Evolutionary conservation across 176 grass and related monocot species (phyloP), one percentile per base, ranked within the genome.

Genomic region (Melocanna baccifera): DNA sequence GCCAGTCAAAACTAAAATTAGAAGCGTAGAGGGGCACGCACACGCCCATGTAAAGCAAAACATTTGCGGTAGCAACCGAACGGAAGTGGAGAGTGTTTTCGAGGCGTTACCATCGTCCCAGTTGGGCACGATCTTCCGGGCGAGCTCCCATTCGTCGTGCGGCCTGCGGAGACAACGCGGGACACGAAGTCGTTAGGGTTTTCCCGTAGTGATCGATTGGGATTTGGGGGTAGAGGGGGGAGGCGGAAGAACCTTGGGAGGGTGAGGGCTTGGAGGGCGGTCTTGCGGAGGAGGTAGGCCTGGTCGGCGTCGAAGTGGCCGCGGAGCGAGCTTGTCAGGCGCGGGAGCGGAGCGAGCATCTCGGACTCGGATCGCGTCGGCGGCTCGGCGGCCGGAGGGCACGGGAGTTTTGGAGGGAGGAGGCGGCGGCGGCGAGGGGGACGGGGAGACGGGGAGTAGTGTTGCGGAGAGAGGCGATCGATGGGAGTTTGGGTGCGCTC

Each of bases 261-360:
- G 46, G 79, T 78, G 77, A 94, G 96, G 16, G 84, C 89, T 67
- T 85, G 91, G 72, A 98, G 93, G 67, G 88, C 80, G 71, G 87
- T 76, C 85, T 90, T 98, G 83, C 96, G 96, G 85, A 77, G 85
- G 85, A 98, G 91, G 80, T 98, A 98, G 59, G 96, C 96, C 83
- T 92, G 72, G 25, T 98, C 96, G 40, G 94, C 78, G 76, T 98
- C 96, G 83, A 81, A 93, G 52, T 88, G 91, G 25, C 83, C 89
- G 37, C 93, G 88, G 75, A 98, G 91, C 34, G 87, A 88, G 65
- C 87, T 89, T 28, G 93, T 98, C 71, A 98, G 57, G 45, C 96
- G 92, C 47, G 96, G 96, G 28, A 95, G 92, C n/a, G 87, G 91
- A 29, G 83, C 89, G 75, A 95, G 80, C 96, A 98, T 95, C 87